phyloP scores from a whole-genome alignment of 164 flowering plant species.

The Dillenia turbinata region DNA sequence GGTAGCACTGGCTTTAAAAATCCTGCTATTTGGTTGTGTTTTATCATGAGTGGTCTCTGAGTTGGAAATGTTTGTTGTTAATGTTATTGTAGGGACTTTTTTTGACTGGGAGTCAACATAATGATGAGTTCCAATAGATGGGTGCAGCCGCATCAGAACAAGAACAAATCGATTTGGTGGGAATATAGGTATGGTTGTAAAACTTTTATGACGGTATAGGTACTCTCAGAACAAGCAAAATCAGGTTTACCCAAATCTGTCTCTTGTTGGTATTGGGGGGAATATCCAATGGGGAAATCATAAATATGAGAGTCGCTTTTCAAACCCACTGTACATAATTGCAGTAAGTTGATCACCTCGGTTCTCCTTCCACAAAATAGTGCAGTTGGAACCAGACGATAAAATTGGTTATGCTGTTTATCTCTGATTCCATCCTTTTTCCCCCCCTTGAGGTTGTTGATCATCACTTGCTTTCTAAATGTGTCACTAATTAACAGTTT shows the following conservation, averaged over 20 bases:
- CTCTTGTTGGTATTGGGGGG: conserved; percentile 53
- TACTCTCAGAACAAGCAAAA: not conserved
- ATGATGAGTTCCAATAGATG: conserved; percentile 80
- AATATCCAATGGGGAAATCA: conserved; percentile 92
- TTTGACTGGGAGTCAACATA: conserved; percentile 94
- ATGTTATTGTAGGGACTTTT: conserved; percentile 60
- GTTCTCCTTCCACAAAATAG: not conserved
- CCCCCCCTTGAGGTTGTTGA: no score
- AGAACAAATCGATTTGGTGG: conserved; percentile 98
- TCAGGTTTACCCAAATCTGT: not conserved
- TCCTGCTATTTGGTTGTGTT: no score
- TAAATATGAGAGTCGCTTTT: conserved; percentile 83
- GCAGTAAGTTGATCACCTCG: conserved; percentile 43
- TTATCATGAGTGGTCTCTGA: not conserved
- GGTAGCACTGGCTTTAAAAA: no score
- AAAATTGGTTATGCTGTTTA: no score
- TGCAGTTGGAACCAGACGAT: no score
- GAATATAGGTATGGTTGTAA: conserved; percentile 62
- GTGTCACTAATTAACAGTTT: no score
- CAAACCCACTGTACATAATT: conserved; percentile 95
- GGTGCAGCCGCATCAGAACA: conserved; percentile 73
- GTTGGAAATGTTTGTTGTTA: not conserved
- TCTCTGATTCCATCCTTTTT: not conserved
- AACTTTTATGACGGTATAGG: no score
- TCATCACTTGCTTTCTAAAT: no score